A percentile compares a stretch with the other conserved stretches of the same genome.
Conservation (phyloP, 306 rosid species). For the Inga oerstediana region DNA sequence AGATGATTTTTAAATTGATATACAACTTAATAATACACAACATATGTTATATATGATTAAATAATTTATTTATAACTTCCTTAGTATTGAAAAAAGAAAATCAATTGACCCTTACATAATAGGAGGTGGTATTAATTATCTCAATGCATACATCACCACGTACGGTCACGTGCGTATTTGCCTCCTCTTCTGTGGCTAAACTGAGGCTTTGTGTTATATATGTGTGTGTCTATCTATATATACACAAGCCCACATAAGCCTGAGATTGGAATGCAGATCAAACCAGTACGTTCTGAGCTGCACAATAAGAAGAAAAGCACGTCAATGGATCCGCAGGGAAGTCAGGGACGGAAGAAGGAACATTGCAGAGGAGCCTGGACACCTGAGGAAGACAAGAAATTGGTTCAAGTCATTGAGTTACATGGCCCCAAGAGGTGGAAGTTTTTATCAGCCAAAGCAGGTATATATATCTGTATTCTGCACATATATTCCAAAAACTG, state of each 20-base stretch:
- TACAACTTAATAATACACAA: too few species aligned
- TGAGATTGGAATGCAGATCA: not conserved
- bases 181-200: not conserved
- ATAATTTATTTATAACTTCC: too few species aligned
- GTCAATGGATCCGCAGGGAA: not conserved
- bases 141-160: not conserved
- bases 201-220: not conserved
- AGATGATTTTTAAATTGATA: too few species aligned
- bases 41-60: too few species aligned
- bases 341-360: conserved; percentile 11
- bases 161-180: not conserved
- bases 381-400: conserved; percentile 52
- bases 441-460: conserved; percentile 58
- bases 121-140: too few species aligned
- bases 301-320: not conserved
- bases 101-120: too few species aligned
- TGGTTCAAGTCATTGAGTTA: conserved; percentile 47
- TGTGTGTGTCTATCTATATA: not conserved
- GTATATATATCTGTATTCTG: conserved; percentile 4
- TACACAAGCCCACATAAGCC: not conserved
- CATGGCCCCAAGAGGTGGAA: conserved; percentile 54
- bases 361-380: conserved; percentile 19
- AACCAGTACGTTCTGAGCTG: not conserved
- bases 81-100: too few species aligned
- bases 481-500: not conserved